Conservation (phyloP, 129 eudicot species). For the Lonicera japonica region DNA sequence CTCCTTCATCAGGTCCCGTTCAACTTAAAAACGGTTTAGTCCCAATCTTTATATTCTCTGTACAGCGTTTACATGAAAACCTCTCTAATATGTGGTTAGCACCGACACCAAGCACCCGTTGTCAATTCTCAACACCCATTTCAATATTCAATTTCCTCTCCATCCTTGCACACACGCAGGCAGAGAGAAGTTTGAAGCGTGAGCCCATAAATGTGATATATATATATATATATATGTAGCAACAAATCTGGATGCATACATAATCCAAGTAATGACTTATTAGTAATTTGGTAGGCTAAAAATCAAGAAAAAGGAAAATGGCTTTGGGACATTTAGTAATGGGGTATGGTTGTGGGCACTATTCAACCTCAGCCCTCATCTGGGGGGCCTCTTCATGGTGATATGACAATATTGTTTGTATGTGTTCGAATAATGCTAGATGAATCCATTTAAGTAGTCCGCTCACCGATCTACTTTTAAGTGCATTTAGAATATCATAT, state of each 20-base stretch:
- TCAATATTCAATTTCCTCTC: too few relatives aligned
- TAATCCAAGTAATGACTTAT: neutral
- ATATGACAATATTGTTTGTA: too few relatives aligned
- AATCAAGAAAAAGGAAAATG: neutral
- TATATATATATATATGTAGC: neutral
- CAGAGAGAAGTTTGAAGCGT: too few relatives aligned
- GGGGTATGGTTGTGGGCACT: neutral
- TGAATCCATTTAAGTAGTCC: too few relatives aligned
- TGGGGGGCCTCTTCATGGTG: neutral
- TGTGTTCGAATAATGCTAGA: too few relatives aligned
- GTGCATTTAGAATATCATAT: too few relatives aligned
- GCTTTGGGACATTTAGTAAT: slow-evolving; percentile 6
- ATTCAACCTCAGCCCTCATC: neutral
- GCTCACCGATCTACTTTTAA: too few relatives aligned
- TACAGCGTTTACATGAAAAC: neutral
- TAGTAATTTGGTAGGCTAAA: neutral
- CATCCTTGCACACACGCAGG: too few relatives aligned
- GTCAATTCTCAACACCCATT: too few relatives aligned
- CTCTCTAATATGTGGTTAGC: neutral
- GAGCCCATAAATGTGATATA: neutral
- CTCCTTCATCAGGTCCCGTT: neutral
- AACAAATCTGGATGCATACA: neutral
- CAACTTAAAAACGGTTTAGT: neutral
- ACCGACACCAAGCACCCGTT: neutral
- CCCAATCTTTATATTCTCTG: neutral